These are phyloP conservation scores for Chaetomiaceae sp. DNA, from an alignment of 2,329 filamentous ascomycete genomes.

Conservation along the genomic window DNA sequence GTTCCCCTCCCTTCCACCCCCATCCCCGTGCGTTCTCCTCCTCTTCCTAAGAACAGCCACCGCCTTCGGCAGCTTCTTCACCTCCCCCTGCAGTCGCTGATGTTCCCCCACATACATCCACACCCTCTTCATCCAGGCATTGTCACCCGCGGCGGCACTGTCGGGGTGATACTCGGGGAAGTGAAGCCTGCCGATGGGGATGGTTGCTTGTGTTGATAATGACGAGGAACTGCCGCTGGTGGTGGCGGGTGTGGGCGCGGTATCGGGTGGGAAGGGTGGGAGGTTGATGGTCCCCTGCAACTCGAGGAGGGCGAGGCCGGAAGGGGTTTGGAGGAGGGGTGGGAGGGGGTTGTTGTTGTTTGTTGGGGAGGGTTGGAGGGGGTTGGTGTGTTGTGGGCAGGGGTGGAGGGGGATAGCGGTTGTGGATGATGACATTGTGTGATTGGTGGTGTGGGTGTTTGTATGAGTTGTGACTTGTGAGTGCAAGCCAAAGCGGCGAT, in stretches of 20 bases:
- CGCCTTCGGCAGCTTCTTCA: slow-evolving; percentile 77
- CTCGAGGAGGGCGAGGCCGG: slow-evolving; percentile 84
- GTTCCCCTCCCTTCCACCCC: slow-evolving; percentile 29
- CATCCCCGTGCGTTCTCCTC: slow-evolving; percentile 37
- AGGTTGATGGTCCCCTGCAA: slow-evolving; percentile 89
- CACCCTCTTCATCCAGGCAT: slow-evolving; percentile 83
- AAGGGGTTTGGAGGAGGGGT: slow-evolving; percentile 78
- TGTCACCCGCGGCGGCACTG: slow-evolving; percentile 42
- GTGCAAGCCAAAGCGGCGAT: too few species aligned
- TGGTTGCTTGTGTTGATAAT: background rate
- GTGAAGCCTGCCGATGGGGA: slow-evolving; percentile 41
- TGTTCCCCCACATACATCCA: slow-evolving; percentile 86
- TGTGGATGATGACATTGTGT: background rate
- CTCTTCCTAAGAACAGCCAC: slow-evolving; percentile 71
- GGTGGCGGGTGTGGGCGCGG: slow-evolving; percentile 20
- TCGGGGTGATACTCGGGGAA: slow-evolving; percentile 57
- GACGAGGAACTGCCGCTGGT: background rate
- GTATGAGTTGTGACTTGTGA: too few species aligned
- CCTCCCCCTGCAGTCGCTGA: slow-evolving; percentile 82
- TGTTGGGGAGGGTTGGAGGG: background rate
- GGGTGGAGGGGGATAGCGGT: slow-evolving; percentile 37
- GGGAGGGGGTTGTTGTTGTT: slow-evolving; percentile 56
- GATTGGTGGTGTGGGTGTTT: background rate
- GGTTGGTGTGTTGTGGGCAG: slow-evolving; percentile 13
- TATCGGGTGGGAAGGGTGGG: slow-evolving; percentile 40